These are phyloP conservation scores for Ophiobolus disseminans DNA, from an alignment of 2,329 filamentous ascomycete genomes.

Conservation along the genomic window DNA sequence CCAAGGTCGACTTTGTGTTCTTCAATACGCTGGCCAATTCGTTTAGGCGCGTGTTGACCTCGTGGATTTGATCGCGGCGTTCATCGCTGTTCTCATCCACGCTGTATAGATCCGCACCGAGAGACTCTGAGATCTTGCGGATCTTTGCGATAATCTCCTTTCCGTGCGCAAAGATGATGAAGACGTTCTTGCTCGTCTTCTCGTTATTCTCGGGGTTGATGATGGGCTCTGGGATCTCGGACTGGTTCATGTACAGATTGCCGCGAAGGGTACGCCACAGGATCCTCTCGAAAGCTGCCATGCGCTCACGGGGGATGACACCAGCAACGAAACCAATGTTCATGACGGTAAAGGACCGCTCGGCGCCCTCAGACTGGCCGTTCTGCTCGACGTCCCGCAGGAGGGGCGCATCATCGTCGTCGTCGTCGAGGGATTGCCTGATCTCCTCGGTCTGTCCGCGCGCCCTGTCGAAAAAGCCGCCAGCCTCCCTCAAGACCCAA, in stretches of 20 bases:
- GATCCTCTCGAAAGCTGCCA: slow-evolving; percentile 95
- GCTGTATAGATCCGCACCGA: slow-evolving; percentile 93
- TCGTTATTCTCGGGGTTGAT: slow-evolving; percentile 93
- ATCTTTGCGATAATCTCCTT: slow-evolving; percentile 99
- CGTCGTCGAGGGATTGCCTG: slow-evolving; percentile 78
- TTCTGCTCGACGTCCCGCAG: slow-evolving; percentile 92
- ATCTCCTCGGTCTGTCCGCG: slow-evolving; percentile 98
- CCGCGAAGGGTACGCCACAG: slow-evolving; percentile 96
- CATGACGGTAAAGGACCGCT: slow-evolving; percentile 93
- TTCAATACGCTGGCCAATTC: slow-evolving; percentile 91
- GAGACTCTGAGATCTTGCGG: slow-evolving; percentile 96
- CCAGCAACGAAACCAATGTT: slow-evolving; percentile 98
- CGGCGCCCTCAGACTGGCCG: slow-evolving; percentile 70
- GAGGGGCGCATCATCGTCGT: slow-evolving; percentile 92
- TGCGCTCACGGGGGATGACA: slow-evolving; percentile 90
- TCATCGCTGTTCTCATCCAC: slow-evolving; percentile 98
- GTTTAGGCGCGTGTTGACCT: slow-evolving; percentile 91
- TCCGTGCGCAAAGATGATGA: slow-evolving; percentile 98
- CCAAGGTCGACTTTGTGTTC: slow-evolving; percentile 93
- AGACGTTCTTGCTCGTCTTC: slow-evolving; percentile 93
- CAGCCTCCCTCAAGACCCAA: slow-evolving; percentile 95
- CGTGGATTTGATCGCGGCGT: slow-evolving; percentile 92
- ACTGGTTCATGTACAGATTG: slow-evolving; percentile 99
- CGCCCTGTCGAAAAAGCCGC: slow-evolving; percentile 95
- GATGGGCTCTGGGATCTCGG: slow-evolving; percentile 93